Evolutionary conservation across 2,329 filamentous ascomycete genomes (phyloP).

Genomic region (Colletotrichum navitas): DNA sequence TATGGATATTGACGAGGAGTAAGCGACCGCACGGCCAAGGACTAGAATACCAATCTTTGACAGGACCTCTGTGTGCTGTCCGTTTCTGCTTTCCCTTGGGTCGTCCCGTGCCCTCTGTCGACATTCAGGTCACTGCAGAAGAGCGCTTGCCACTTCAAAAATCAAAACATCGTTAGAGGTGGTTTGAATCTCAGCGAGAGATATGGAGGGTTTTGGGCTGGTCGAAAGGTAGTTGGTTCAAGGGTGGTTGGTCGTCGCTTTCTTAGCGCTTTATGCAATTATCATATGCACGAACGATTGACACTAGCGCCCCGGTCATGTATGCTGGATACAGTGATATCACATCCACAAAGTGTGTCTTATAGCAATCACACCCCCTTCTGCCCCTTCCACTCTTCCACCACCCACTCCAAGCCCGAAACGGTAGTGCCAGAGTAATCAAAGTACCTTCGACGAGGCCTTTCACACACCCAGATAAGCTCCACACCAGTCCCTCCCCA

Average conservation of each 20-base stretch:
- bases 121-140: not conserved
- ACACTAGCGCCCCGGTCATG: not conserved
- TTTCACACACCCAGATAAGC: conserved; percentile 38
- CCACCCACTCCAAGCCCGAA: conserved; percentile 38
- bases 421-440: conserved; percentile 30
- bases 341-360: conserved; percentile 20
- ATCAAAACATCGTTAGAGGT: not conserved
- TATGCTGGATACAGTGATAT: conserved; percentile 20
- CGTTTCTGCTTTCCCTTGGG: not conserved
- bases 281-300: not conserved
- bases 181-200: not conserved
- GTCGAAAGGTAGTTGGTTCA: no score
- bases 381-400: conserved; percentile 35
- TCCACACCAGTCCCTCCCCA: conserved; percentile 30
- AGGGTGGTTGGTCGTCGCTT: conserved; percentile 2
- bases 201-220: not conserved
- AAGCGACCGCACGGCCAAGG: not conserved
- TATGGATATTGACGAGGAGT: conserved; percentile 29
- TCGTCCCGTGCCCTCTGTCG: not conserved
- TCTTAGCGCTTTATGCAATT: not conserved
- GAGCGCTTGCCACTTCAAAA: not conserved
- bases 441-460: conserved; percentile 36
- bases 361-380: conserved; percentile 32
- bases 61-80: no score
- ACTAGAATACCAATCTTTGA: not conserved